Evolutionary conservation across 176 grass and related monocot species (phyloP).

Genomic region (Pharus latifolius): DNA sequence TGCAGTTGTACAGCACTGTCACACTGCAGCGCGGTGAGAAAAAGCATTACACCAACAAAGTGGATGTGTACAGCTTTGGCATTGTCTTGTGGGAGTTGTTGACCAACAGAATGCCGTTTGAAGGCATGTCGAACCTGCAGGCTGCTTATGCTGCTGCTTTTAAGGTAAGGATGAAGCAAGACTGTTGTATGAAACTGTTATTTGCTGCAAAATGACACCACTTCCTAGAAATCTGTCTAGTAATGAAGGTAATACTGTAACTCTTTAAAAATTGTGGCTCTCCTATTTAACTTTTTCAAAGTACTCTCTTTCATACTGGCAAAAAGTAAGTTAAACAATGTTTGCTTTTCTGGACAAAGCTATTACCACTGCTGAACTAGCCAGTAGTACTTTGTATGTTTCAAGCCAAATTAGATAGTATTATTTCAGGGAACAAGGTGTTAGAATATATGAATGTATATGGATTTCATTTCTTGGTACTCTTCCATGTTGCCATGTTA

Average conservation of each 20-base stretch:
- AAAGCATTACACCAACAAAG: slow-evolving; percentile 99
- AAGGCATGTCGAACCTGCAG: slow-evolving; percentile 99
- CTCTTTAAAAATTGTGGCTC: not conserved
- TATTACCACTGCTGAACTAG: slow-evolving; percentile 2
- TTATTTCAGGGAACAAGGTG: not conserved
- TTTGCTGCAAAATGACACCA: not conserved
- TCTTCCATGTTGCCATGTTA: not conserved
- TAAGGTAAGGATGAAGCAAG: slow-evolving; percentile 37
- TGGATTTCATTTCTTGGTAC: not conserved
- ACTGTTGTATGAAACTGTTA: not conserved
- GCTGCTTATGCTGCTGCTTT: slow-evolving; percentile 99
- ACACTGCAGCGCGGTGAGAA: slow-evolving; percentile 91
- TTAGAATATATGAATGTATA: not conserved
- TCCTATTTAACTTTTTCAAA: not conserved
- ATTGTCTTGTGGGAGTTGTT: slow-evolving; percentile 95
- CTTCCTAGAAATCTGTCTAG: not conserved
- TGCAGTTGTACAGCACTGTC: slow-evolving; percentile 95
- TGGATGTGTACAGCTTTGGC: slow-evolving; percentile 99
- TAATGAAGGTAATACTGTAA: not conserved
- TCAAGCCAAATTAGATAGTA: not conserved
- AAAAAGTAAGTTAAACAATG: slow-evolving; percentile 6
- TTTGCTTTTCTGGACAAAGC: slow-evolving; percentile 2
- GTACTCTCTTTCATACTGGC: not conserved
- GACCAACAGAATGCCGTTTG: slow-evolving; percentile 97
- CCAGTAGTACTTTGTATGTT: not conserved